phyloP scores from a whole-genome alignment of 139 green algal genomes.

The Chlamydomonas incerta region DNA sequence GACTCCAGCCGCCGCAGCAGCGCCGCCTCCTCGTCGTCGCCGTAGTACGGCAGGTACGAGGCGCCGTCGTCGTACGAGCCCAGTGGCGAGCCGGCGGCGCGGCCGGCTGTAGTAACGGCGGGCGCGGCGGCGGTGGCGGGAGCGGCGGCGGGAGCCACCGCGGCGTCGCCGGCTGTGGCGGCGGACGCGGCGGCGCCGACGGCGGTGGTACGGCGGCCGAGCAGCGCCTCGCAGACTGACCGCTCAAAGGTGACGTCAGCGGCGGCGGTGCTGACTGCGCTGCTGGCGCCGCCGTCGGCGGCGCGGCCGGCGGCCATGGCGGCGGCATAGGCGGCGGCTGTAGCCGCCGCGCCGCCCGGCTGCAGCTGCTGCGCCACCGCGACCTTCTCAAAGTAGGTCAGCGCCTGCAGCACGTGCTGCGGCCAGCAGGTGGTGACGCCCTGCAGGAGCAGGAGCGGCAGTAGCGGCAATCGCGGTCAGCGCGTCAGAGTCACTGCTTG shows the following conservation, averaged over 20 bases:
- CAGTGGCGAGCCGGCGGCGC: neutral
- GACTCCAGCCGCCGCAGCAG: constrained; percentile 32
- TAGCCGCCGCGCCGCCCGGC: neutral
- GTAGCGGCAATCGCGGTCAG: no score
- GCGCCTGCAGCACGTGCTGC: constrained; percentile 46
- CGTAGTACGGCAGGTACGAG: no score
- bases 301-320: neutral
- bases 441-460: no score
- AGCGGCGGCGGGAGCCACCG: no score
- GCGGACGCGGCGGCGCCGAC: neutral
- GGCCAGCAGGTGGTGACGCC: constrained; percentile 32
- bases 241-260: constrained; percentile 34
- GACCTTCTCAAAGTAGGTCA: constrained; percentile 29
- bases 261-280: neutral
- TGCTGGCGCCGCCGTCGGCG: no score
- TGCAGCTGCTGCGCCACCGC: neutral
- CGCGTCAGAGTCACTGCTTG: no score
- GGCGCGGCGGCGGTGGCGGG: neutral
- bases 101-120: neutral
- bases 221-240: constrained; percentile 33
- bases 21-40: neutral
- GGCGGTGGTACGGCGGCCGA: constrained; percentile 11
- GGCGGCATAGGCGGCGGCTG: neutral
- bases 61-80: neutral
- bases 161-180: neutral